Conservation (phyloP, 805 yeast genomes). For the Hanseniaspora meyeri region DNA sequence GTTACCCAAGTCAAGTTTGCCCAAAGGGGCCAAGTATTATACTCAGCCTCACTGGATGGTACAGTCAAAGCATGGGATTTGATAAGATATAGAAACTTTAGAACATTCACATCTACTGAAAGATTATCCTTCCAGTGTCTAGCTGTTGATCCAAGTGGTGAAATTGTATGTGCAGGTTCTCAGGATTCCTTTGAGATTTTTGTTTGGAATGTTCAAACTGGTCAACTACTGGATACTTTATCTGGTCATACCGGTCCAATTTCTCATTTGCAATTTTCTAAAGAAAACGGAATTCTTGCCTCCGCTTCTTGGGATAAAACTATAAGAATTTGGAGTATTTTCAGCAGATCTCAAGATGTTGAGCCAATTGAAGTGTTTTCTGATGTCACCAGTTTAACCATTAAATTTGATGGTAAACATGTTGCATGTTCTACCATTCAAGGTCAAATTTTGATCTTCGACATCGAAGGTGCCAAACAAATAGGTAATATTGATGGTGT, state of each 20-base stretch:
- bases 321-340: slow-evolving; percentile 82
- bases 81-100: slow-evolving; percentile 80
- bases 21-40: slow-evolving; percentile 77
- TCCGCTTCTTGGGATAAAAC: slow-evolving; percentile 96
- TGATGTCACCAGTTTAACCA: slow-evolving; percentile 69
- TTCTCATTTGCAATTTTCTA: slow-evolving; percentile 74
- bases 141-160: slow-evolving; percentile 96
- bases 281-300: slow-evolving; percentile 63
- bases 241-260: slow-evolving; percentile 95
- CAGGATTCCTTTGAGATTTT: slow-evolving; percentile 79
- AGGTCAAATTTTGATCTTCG: slow-evolving; percentile 77
- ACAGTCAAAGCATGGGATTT: slow-evolving; percentile 97
- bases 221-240: slow-evolving; percentile 75
- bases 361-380: slow-evolving; percentile 81
- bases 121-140: slow-evolving; percentile 75
- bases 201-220: slow-evolving; percentile 95
- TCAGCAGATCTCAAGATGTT: slow-evolving; percentile 71
- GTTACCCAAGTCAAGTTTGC: slow-evolving; percentile 84
- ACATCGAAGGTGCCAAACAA: slow-evolving; percentile 70
- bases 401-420: slow-evolving; percentile 89
- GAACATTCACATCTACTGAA: slow-evolving; percentile 85
- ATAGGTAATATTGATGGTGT: slow-evolving; percentile 73
- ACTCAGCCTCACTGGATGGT: slow-evolving; percentile 87
- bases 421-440: slow-evolving; percentile 79
- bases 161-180: slow-evolving; percentile 90